Evolutionary conservation across 2,329 filamentous ascomycete species (phyloP).

Genomic region (Alternaria triticina): DNA sequence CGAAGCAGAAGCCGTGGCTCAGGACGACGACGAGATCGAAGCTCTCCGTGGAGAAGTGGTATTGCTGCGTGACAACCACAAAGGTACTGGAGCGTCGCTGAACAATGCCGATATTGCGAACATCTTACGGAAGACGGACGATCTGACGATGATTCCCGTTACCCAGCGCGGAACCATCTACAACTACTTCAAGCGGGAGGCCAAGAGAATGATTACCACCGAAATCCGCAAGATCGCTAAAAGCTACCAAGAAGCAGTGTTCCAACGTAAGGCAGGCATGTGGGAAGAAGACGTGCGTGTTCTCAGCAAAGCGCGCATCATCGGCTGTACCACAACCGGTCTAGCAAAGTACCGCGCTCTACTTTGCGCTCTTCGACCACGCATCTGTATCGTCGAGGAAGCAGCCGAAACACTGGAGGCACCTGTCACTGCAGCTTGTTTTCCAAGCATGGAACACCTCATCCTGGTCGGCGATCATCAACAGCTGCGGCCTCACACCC

Average conservation of each 20-base stretch:
- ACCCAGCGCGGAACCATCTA: conserved; percentile 70
- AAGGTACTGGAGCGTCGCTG: conserved; percentile 29
- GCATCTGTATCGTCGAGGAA: conserved; percentile 77
- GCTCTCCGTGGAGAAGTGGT: conserved; percentile 42
- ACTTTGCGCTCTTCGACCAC: conserved; percentile 69
- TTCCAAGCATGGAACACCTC: conserved; percentile 68
- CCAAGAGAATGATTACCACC: conserved; percentile 57
- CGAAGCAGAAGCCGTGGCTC: conserved; percentile 62
- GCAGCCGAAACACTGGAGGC: conserved; percentile 78
- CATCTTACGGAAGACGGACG: conserved; percentile 48
- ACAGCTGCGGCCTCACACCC: conserved; percentile 75
- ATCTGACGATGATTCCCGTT: conserved; percentile 67
- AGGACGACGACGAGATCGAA: conserved; percentile 60
- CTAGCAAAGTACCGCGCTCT: conserved; percentile 79
- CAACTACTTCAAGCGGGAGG: conserved; percentile 63
- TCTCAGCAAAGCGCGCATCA: conserved; percentile 55
- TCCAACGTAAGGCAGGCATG: conserved; percentile 61
- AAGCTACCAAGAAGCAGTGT: conserved; percentile 58
- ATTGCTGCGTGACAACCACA: conserved; percentile 50
- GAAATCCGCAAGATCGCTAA: conserved; percentile 59
- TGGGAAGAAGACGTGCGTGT: conserved; percentile 64
- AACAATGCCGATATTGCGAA: conserved; percentile 45
- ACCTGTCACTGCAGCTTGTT: conserved; percentile 64
- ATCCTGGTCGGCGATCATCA: conserved; percentile 81
- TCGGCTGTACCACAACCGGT: conserved; percentile 79